phyloP scores from a whole-genome alignment of 2,329 filamentous ascomycete species.

The Claviceps lovelessii region DNA sequence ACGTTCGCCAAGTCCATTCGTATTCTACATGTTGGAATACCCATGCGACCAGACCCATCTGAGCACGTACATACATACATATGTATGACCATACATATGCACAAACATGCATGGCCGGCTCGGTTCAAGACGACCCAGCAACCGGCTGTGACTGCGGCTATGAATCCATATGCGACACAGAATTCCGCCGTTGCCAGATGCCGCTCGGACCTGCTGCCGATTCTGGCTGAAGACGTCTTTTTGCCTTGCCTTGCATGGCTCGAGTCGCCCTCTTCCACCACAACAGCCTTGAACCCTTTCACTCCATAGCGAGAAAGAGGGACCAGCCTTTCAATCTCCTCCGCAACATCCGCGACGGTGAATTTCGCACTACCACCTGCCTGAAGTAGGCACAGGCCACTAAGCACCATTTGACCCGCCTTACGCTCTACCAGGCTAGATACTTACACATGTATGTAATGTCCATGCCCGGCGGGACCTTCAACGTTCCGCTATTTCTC shows the following conservation, averaged over 20 bases:
- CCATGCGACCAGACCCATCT: background rate
- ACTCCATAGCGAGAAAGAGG: background rate
- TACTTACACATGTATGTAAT: too few relatives aligned
- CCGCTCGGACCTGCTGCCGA: background rate
- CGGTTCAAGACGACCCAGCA: background rate
- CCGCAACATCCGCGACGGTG: background rate
- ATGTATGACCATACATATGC: background rate
- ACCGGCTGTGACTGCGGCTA: background rate
- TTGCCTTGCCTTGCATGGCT: background rate
- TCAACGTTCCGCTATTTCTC: background rate
- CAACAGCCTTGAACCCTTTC: background rate
- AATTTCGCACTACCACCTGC: background rate
- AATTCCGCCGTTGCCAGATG: background rate
- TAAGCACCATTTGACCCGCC: background rate
- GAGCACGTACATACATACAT: too few relatives aligned
- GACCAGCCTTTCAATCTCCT: background rate
- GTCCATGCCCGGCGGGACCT: background rate
- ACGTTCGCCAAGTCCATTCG: too few relatives aligned
- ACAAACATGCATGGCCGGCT: background rate
- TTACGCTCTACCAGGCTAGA: background rate
- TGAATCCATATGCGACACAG: background rate
- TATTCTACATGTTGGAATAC: too few relatives aligned
- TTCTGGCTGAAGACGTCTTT: background rate
- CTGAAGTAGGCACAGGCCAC: background rate
- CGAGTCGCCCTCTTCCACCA: background rate